Base-by-base conservation (phyloP, 768 basidiomycete genomes). In the Mycena galopus region DNA sequence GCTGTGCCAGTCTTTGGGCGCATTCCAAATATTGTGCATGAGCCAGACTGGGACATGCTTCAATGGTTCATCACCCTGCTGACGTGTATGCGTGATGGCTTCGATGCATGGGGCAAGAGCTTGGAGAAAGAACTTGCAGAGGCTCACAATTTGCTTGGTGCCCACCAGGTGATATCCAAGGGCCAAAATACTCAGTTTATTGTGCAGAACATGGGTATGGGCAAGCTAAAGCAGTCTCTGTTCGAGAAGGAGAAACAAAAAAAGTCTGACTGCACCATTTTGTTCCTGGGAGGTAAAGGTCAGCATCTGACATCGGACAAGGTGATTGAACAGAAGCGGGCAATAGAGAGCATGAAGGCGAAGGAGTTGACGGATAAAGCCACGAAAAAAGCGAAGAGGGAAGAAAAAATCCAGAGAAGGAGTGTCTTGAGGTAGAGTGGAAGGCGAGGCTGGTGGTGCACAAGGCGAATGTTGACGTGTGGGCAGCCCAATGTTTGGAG, bases 181-280 rank as follows among this genome's bases (percentile, higher is more conserved):
- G 71, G 70, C 19, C 29, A 56, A 21, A 73, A 73, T 59, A 73
- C 73, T 23, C 73, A 75, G 55, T 42, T 79, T 12, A 59, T 77
- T 9, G 35, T 78, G 11, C 77, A 78, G 53, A 75, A 79, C 67
- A 60, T 79, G 50, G 65, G 39, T 37, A 75, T 76, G 50, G 47
- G 35, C 16, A 72, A 61, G 62, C 30, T 73, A 65, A 30, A 42
- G 39, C 39, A 42, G 39, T 10, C 39, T 42, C 39, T 42, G 39
- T 42, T 42, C 16, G 65, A 47, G 33, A 71, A 32, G 9, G 70
- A 61, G 29, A 51, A 50, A n/a, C 50, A 2, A 23, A 25, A 51
- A 39, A 65, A 53, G 50, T 50, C 63, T 17, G 39, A 42, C 16
- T 16, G 16, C 39, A 42, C 39, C 39, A 16, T 42, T 42, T 42